Evolutionary conservation across 2,329 filamentous ascomycete genomes (phyloP).

Genomic region (Aspergillus hiratsukae): DNA sequence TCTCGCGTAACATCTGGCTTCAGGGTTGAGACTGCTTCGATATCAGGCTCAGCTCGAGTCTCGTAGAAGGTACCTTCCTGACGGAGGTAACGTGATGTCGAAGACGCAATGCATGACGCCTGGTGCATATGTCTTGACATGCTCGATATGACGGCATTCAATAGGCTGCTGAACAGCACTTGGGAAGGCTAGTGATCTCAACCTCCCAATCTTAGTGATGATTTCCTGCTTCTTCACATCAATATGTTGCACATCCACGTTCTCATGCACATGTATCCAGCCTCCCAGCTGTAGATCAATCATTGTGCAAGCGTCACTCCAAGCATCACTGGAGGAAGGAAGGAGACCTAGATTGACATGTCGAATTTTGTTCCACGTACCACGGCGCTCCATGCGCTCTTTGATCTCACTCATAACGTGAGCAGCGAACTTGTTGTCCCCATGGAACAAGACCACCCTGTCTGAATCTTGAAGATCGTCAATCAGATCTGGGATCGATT

Average conservation of each 20-base stretch:
- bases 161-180: constrained; percentile 9
- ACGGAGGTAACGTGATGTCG: constrained; percentile 42
- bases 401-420: constrained; percentile 34
- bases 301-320: constrained; percentile 46
- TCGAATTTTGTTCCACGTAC: constrained; percentile 37
- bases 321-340: constrained; percentile 48
- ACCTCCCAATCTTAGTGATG: constrained; percentile 35
- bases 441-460: constrained; percentile 63
- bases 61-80: not conserved
- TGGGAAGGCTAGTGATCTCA: constrained; percentile 15
- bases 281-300: constrained; percentile 46
- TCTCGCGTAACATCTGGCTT: not conserved
- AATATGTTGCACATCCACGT: constrained; percentile 48
- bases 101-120: constrained; percentile 60
- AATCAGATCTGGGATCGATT: constrained; percentile 28
- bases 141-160: constrained; percentile 42
- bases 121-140: constrained; percentile 59
- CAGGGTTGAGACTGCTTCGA: not conserved
- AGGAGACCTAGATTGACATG: constrained; percentile 59
- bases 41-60: not conserved
- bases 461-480: constrained; percentile 39
- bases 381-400: constrained; percentile 26
- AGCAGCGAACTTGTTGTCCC: constrained; percentile 59
- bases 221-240: constrained; percentile 36
- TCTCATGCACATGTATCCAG: constrained; percentile 60